phyloP scores from a whole-genome alignment of 2,329 filamentous ascomycete genomes.

The Verticillium isaacii region DNA sequence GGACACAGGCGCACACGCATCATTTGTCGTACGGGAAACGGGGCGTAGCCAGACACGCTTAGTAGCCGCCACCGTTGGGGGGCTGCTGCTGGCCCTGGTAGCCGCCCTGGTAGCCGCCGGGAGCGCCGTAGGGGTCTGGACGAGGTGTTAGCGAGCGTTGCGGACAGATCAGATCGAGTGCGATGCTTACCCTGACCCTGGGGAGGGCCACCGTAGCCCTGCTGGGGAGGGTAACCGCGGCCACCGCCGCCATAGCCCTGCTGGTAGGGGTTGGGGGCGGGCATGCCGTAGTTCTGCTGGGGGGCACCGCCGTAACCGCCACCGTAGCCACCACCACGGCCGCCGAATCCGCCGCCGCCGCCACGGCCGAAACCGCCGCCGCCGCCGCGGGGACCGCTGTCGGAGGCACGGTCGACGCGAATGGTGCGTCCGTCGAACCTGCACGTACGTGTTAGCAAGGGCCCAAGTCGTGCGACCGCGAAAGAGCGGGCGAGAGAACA shows the following conservation, averaged over 20 bases:
- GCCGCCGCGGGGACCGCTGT: slow-evolving; percentile 63
- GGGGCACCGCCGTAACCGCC: slow-evolving; percentile 20
- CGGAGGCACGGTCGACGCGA: slow-evolving; percentile 92
- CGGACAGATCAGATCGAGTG: not conserved
- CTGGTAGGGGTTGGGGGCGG: slow-evolving; percentile 29
- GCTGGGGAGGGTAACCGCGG: slow-evolving; percentile 37
- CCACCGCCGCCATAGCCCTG: slow-evolving; percentile 39
- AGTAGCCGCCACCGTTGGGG: slow-evolving; percentile 36
- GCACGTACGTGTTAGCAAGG: slow-evolving; percentile 7
- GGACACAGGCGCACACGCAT: slow-evolving; percentile 12
- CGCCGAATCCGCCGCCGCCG: slow-evolving; percentile 27
- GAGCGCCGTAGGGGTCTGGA: slow-evolving; percentile 3
- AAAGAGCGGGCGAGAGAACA: slow-evolving; percentile 24
- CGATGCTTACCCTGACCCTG: slow-evolving; percentile 25
- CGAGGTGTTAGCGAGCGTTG: not conserved
- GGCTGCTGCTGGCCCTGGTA: slow-evolving; percentile 37
- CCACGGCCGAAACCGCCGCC: slow-evolving; percentile 43
- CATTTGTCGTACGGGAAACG: slow-evolving; percentile 12
- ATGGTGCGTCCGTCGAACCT: slow-evolving; percentile 94
- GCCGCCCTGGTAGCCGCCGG: not conserved
- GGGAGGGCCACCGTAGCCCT: slow-evolving; percentile 28
- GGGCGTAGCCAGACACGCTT: slow-evolving; percentile 12
- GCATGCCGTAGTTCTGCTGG: slow-evolving; percentile 29
- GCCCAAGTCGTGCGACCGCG: not conserved
- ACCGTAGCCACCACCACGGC: slow-evolving; percentile 28